These are phyloP conservation scores for Areca catechu DNA, from an alignment of 176 grass and related monocot species.

Conservation along the genomic window DNA sequence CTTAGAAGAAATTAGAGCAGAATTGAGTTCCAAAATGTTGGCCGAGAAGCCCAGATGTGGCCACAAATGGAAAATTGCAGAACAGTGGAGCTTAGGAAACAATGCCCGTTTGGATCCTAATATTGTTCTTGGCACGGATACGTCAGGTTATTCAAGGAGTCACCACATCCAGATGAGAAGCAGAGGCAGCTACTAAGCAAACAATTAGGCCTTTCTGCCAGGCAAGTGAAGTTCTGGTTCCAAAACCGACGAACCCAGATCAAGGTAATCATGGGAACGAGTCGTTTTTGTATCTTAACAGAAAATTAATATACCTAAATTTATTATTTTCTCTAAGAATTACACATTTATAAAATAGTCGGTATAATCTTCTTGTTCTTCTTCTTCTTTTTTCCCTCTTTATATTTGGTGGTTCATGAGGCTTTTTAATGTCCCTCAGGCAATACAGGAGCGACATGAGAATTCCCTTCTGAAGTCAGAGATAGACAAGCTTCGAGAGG, in stretches of 20 bases:
- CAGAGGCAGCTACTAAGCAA: conserved; percentile 65
- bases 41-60: not conserved
- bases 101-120: not conserved
- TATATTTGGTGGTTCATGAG: not conserved
- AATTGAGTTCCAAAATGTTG: too few relatives aligned
- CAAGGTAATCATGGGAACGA: conserved; percentile 36
- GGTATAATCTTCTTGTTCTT: too few relatives aligned
- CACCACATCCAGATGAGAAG: conserved; percentile 82
- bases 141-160: conserved; percentile 65
- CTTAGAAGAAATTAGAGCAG: too few relatives aligned
- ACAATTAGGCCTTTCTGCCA: conserved; percentile 55
- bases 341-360: not conserved
- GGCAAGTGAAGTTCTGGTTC: conserved; percentile 98
- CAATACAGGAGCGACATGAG: conserved; percentile 77
- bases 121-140: not conserved
- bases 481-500: conserved; percentile 65
- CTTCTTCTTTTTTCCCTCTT: not conserved
- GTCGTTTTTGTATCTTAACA: too few relatives aligned
- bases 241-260: conserved; percentile 85
- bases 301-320: too few relatives aligned
- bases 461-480: conserved; percentile 72
- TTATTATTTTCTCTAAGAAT: too few relatives aligned
- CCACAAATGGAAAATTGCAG: not conserved
- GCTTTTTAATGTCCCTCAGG: conserved; percentile 20
- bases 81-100: not conserved